These are phyloP conservation scores for Triticum urartu DNA, from an alignment of 176 grass and related monocot species.

Conservation along the genomic window DNA sequence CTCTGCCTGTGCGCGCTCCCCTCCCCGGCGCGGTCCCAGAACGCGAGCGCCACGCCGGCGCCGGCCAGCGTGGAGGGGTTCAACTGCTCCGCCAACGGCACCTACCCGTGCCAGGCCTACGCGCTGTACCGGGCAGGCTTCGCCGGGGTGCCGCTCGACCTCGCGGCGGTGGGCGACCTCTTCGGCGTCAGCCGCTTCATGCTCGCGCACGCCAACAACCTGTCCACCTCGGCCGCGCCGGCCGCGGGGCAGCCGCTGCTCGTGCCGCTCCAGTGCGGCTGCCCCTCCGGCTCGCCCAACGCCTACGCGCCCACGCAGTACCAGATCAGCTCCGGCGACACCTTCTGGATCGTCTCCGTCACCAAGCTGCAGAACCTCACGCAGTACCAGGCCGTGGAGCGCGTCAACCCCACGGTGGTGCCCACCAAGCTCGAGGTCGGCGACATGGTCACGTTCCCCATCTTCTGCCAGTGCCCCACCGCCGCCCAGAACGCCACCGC, in stretches of 20 bases:
- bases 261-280: slow-evolving; percentile 68
- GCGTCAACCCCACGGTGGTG: slow-evolving; percentile 70
- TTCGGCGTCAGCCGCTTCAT: slow-evolving; percentile 69
- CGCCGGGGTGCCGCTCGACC: slow-evolving; percentile 22
- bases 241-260: slow-evolving; percentile 62
- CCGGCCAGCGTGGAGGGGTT: slow-evolving; percentile 55
- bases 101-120: slow-evolving; percentile 84
- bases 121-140: slow-evolving; percentile 68
- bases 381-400: slow-evolving; percentile 69
- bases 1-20: slow-evolving; percentile 26
- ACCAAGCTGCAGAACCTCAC: slow-evolving; percentile 80
- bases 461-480: slow-evolving; percentile 90
- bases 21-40: slow-evolving; percentile 26
- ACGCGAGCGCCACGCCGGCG: not conserved
- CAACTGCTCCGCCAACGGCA: slow-evolving; percentile 55
- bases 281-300: slow-evolving; percentile 43
- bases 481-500: slow-evolving; percentile 27
- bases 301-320: slow-evolving; percentile 58
- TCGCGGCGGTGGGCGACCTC: slow-evolving; percentile 64
- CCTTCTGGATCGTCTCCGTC: slow-evolving; percentile 70
- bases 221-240: slow-evolving; percentile 37
- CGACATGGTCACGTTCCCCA: slow-evolving; percentile 66
- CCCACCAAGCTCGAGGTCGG: slow-evolving; percentile 52
- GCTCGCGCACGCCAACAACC: slow-evolving; percentile 79
- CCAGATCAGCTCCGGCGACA: slow-evolving; percentile 64